Percentiles rank a stretch among this genome's conserved stretches.
Evolutionary conservation across 495 filamentous ascomycete genomes (phyloP).

Genomic region (Aspergillus cavernicola): DNA sequence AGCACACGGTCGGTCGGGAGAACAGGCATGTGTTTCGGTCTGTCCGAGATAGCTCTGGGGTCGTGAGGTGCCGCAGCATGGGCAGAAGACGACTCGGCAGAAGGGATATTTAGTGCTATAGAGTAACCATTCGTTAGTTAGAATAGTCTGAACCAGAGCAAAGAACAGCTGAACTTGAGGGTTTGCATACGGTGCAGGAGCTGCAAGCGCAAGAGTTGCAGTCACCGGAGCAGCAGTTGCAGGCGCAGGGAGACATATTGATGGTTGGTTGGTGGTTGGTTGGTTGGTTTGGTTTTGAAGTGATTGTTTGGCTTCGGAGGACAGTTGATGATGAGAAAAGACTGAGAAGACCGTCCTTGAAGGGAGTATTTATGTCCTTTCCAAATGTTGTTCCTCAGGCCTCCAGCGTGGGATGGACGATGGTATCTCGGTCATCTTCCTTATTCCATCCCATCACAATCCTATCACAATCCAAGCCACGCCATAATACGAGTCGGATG

Average conservation of each 20-base stretch:
- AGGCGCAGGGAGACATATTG: conserved; percentile 16
- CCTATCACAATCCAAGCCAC: background rate
- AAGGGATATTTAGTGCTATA: conserved; percentile 12
- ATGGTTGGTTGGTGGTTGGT: conserved; percentile 3
- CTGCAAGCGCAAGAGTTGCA: conserved; percentile 13
- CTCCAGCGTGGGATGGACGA: conserved; percentile 5
- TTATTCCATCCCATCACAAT: background rate
- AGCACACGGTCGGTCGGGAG: background rate
- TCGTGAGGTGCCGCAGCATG: background rate
- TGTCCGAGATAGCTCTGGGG: background rate
- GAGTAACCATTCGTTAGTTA: conserved; percentile 2
- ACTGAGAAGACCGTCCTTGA: background rate
- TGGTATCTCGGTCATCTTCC: background rate
- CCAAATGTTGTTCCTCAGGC: background rate
- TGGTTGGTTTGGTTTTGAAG: background rate
- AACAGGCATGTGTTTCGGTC: background rate
- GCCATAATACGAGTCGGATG: background rate
- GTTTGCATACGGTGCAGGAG: conserved; percentile 12
- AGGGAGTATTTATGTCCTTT: conserved; percentile 9
- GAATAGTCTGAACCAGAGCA: background rate
- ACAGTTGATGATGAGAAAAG: background rate
- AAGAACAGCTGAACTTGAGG: background rate
- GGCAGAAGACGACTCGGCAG: conserved; percentile 5
- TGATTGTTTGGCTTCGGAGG: background rate
- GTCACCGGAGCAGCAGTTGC: conserved; percentile 16